These are phyloP conservation scores for Trichoderma pleuroti DNA, from an alignment of 2,329 filamentous ascomycete species.

Conservation along the genomic window DNA sequence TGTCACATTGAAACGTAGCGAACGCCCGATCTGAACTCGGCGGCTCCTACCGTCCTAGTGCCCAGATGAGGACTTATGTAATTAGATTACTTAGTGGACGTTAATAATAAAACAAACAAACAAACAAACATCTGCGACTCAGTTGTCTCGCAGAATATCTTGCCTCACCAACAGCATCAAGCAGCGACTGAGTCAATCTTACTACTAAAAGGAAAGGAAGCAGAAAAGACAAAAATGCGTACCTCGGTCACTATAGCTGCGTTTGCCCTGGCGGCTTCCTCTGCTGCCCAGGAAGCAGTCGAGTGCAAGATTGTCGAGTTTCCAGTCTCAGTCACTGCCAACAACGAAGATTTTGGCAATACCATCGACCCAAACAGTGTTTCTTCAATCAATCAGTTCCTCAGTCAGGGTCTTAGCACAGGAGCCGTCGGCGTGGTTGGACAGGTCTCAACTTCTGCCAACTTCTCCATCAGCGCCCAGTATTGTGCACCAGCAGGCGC, in stretches of 20 bases:
- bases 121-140: background rate
- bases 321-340: background rate
- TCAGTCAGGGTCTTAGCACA: background rate
- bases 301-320: background rate
- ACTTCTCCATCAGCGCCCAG: constrained; percentile 1
- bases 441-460: background rate
- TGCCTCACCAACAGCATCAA: background rate
- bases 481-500: constrained; percentile 1
- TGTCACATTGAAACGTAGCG: too few species aligned
- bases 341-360: background rate
- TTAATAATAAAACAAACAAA: too few species aligned
- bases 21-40: too few species aligned
- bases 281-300: background rate
- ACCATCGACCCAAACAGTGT: background rate
- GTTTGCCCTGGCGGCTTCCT: background rate
- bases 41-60: too few species aligned
- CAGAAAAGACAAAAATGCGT: background rate
- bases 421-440: background rate
- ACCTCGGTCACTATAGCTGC: background rate
- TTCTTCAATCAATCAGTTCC: background rate
- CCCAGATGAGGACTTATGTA: too few species aligned
- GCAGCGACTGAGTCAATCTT: background rate
- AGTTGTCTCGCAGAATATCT: background rate
- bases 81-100: too few species aligned
- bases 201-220: background rate